Evolutionary conservation across 805 yeast genomes (phyloP), one percentile per base, ranked within the genome.

Genomic region (Clavispora carvajalis): DNA sequence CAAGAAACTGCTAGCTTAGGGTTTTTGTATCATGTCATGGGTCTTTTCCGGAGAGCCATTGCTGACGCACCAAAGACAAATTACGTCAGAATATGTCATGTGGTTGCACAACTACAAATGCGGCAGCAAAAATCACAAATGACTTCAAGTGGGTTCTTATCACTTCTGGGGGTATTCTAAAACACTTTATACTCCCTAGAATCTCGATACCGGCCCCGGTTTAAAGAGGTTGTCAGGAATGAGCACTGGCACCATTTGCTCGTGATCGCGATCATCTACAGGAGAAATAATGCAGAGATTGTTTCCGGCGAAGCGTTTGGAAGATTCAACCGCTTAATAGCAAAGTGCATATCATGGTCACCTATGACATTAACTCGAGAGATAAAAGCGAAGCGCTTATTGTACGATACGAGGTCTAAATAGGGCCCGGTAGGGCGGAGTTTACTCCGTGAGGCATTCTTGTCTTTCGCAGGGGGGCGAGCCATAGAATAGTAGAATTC

Each of bases 241-340:
- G 24, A 57, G 46, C 16, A 36, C 29, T 7, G 63, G 63, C 15
- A 57, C 55, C 42, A 56, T 38, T 19, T 41, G 43, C 34, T 59
- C 64, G 37, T 46, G 57, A 19, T 55, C 52, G 12, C 40, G 22
- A 28, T 59, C 64, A 31, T 59, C 64, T 11, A 59, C 48, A 33
- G 50, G 55, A 23, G 48, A 47, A 6, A 59, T 45, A 15, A 46
- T 34, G 54, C 58, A 57, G 10, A 58, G 51, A 33, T 59, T 44
- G 7, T 34, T 12, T 41, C 19, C 5, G 64, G 61, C 23, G 58
- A 48, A 28, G 57, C 48, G 30, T 54, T 52, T 33, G 48, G 53
- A 15, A 43, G 42, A 18, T 39, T 38, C 38, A 59, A 49, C 30
- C 49, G 49, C 22, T 46, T 30, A 13, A 59, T 58, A 13, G 58